Evolutionary conservation across 805 yeast genomes (phyloP).

Genomic region (Starmerella vitae): DNA sequence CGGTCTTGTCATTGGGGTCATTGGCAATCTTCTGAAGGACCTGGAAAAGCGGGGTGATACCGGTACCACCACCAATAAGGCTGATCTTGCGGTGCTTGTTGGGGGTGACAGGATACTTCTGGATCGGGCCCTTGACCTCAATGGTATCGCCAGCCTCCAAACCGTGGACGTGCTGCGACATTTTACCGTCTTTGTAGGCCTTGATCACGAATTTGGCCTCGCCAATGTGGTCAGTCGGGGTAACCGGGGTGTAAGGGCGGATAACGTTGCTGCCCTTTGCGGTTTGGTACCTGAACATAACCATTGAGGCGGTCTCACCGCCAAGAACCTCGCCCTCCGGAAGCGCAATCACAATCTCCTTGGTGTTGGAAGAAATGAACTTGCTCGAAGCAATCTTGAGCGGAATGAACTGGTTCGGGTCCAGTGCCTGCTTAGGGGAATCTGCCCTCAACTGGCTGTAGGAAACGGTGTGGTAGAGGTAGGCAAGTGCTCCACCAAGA

Average conservation of each 20-base stretch:
- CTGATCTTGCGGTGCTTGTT: constrained; percentile 70
- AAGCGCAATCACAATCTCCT: constrained; percentile 55
- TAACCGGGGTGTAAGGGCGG: constrained; percentile 72
- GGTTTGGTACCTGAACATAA: constrained; percentile 69
- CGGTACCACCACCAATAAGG: constrained; percentile 91
- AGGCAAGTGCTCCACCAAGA: constrained; percentile 35
- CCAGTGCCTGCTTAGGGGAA: constrained; percentile 17
- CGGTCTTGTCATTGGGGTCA: constrained; percentile 79
- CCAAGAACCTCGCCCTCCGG: constrained; percentile 64
- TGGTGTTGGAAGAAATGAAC: constrained; percentile 32
- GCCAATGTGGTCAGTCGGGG: constrained; percentile 59
- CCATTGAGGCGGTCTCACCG: constrained; percentile 60
- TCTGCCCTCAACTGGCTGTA: constrained; percentile 21
- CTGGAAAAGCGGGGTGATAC: constrained; percentile 93
- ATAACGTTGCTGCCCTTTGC: constrained; percentile 76
- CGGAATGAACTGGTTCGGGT: constrained; percentile 28
- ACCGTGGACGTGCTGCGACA: constrained; percentile 56
- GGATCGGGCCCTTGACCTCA: constrained; percentile 85
- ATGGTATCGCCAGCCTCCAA: constrained; percentile 70
- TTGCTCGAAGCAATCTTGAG: constrained; percentile 16
- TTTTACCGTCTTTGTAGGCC: constrained; percentile 72
- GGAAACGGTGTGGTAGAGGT: constrained; percentile 27
- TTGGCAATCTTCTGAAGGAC: constrained; percentile 59
- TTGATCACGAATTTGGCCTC: constrained; percentile 68
- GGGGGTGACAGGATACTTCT: constrained; percentile 81